A percentile compares a stretch with the other conserved stretches of the same genome.
Conservation (phyloP, 179 eudicot species). For the Carnegiea gigantea region DNA sequence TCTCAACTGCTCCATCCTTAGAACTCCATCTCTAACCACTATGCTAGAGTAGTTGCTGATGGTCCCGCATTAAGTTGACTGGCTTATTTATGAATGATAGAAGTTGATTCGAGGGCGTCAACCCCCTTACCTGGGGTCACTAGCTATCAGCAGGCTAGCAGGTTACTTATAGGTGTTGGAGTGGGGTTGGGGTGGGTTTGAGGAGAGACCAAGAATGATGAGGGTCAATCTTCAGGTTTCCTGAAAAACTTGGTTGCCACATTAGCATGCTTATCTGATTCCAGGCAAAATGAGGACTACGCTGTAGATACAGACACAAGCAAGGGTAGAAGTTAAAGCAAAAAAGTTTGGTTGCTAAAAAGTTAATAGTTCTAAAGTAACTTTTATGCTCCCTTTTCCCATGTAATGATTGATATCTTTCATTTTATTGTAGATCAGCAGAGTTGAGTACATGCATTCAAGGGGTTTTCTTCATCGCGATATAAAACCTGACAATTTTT, state of each 20-base stretch:
- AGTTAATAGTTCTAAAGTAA: not conserved
- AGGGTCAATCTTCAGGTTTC: not conserved
- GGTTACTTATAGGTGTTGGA: not conserved
- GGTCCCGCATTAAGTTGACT: not conserved
- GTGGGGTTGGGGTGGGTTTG: not conserved
- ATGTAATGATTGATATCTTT: not conserved
- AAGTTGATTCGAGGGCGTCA: too few relatives aligned
- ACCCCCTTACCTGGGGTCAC: too few relatives aligned
- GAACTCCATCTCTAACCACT: not conserved
- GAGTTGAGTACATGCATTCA: conserved; percentile 75
- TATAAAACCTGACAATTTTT: conserved; percentile 72
- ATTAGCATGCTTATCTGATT: not conserved
- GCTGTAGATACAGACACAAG: not conserved
- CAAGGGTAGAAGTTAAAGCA: not conserved
- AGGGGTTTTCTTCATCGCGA: conserved; percentile 74
- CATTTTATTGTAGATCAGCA: conserved; percentile 43
- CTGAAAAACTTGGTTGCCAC: not conserved
- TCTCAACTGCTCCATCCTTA: not conserved
- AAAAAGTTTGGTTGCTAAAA: not conserved
- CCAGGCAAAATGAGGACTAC: not conserved
- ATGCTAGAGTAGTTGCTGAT: not conserved
- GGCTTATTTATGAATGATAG: not conserved
- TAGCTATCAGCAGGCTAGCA: not conserved
- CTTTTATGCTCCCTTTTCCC: conserved; percentile 5
- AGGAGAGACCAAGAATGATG: not conserved